A percentile compares a stretch with the other conserved stretches of the same genome.
phyloP scores from a whole-genome alignment of 352 stramenopile genomes.

The Globisporangium camurandrum region DNA sequence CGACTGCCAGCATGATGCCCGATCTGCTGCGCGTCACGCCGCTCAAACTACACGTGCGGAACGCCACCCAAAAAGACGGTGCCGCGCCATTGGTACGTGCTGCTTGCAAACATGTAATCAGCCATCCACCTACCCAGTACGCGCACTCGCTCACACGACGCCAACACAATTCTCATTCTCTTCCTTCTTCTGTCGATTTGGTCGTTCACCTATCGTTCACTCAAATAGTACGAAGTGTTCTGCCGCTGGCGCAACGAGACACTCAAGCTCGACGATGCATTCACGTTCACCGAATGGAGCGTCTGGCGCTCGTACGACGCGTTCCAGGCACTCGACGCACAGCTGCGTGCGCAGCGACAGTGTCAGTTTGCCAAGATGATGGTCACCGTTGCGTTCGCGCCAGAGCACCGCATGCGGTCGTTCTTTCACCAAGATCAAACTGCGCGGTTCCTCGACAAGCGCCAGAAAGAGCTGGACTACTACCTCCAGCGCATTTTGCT shows the following conservation, averaged over 20 bases:
- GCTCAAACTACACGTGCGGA: constrained; percentile 56
- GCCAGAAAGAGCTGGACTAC: constrained; percentile 71
- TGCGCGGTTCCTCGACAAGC: constrained; percentile 64
- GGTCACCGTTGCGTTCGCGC: constrained; percentile 72
- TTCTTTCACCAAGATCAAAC: constrained; percentile 75
- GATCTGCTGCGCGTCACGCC: constrained; percentile 21
- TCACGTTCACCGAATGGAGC: constrained; percentile 51
- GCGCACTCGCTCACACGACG: neutral
- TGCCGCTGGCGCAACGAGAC: constrained; percentile 32
- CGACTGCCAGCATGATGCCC: constrained; percentile 9
- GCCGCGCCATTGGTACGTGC: constrained; percentile 41
- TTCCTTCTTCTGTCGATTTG: neutral
- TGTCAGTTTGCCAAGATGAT: constrained; percentile 76
- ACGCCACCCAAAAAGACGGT: constrained; percentile 42
- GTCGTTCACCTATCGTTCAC: neutral
- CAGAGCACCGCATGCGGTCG: constrained; percentile 50
- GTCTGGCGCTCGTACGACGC: constrained; percentile 76
- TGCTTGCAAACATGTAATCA: neutral
- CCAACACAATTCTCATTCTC: neutral
- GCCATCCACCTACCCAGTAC: too few species aligned
- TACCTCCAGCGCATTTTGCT: constrained; percentile 80
- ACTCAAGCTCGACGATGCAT: constrained; percentile 30
- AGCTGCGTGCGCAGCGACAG: constrained; percentile 40
- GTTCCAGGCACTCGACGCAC: constrained; percentile 63
- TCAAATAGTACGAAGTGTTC: constrained; percentile 42